A percentile compares a stretch with the other conserved stretches of the same genome.
phyloP scores from a whole-genome alignment of 1,139 yeast genomes.

The Kurtzmaniella quercitrusa region DNA sequence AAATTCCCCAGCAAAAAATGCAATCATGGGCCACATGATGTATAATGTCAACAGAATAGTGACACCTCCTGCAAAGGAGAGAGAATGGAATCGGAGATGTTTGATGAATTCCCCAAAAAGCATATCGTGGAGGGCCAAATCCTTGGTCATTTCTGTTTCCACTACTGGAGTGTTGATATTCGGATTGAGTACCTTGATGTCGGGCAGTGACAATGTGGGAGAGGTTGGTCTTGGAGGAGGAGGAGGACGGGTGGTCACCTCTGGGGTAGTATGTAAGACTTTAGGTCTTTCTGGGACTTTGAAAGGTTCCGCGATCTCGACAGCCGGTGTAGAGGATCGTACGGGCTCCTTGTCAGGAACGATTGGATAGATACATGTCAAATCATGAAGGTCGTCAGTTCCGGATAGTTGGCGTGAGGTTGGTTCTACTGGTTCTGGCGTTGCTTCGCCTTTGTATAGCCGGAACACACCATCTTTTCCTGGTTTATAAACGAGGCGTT shows the following conservation, averaged over 20 bases:
- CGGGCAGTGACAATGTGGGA: neutral
- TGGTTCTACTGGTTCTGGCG: neutral
- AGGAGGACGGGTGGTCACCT: too few relatives aligned
- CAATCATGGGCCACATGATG: conserved; percentile 18
- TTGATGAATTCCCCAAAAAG: neutral
- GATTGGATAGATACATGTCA: neutral
- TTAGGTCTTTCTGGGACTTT: neutral
- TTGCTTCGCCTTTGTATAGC: neutral
- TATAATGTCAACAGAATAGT: conserved; percentile 18
- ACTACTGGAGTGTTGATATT: conserved; percentile 4
- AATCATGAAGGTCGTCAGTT: neutral
- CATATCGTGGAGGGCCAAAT: neutral
- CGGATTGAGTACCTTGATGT: neutral
- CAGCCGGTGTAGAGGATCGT: neutral
- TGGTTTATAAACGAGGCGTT: conserved; percentile 35
- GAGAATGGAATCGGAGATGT: conserved; percentile 19
- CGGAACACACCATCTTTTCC: conserved; percentile 37
- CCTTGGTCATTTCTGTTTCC: conserved; percentile 3
- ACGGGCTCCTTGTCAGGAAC: neutral
- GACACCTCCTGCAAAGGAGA: conserved; percentile 32
- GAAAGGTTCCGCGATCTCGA: neutral
- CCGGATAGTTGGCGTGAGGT: neutral
- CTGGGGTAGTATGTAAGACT: neutral
- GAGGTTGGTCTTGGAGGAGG: too few relatives aligned
- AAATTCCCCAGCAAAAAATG: conserved; percentile 16